A percentile compares a stretch with the other conserved stretches of the same genome.
Evolutionary conservation across 2,329 filamentous ascomycete species (phyloP).

Genomic region (Ceratocystis alfenasii): DNA sequence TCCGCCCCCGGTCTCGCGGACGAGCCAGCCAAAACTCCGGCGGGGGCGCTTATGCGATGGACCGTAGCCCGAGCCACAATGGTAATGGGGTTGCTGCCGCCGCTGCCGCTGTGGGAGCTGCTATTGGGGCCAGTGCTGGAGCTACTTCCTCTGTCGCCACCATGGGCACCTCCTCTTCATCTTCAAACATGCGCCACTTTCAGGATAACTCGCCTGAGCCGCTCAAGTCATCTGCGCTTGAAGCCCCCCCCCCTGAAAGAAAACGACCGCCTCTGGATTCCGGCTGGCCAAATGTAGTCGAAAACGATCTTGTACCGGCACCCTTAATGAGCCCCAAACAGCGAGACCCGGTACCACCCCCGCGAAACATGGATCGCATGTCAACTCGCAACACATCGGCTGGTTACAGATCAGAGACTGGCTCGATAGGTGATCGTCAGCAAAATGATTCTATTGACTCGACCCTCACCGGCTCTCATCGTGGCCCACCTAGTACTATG

Average conservation of each 20-base stretch:
- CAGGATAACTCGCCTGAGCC: conserved; percentile 23
- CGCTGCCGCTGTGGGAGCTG: conserved; percentile 4
- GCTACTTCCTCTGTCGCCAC: background rate
- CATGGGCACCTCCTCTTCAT: background rate
- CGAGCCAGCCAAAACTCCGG: conserved; percentile 32
- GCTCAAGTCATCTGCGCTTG: conserved; percentile 25
- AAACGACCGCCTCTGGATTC: conserved; percentile 56
- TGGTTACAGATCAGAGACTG: conserved; percentile 22
- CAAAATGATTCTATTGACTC: conserved; percentile 22
- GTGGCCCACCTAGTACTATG: conserved; percentile 19
- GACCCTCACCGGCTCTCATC: conserved; percentile 18
- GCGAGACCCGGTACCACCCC: conserved; percentile 37
- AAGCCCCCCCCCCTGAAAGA: conserved; percentile 47
- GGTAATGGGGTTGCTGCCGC: conserved; percentile 26
- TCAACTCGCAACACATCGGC: conserved; percentile 36
- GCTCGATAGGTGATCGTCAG: conserved; percentile 22
- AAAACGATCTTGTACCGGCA: conserved; percentile 46
- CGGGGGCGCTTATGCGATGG: conserved; percentile 25
- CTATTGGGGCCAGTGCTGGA: conserved; percentile 3
- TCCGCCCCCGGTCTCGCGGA: conserved; percentile 44
- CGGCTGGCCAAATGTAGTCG: conserved; percentile 37
- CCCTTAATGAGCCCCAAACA: conserved; percentile 44
- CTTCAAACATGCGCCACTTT: conserved; percentile 14
- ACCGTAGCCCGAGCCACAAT: background rate
- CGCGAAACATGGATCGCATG: conserved; percentile 41